A percentile compares a stretch with the other conserved stretches of the same genome.
Conservation (phyloP, 2,329 filamentous ascomycete species). For the Zelopaecilomyces penicillatus region DNA sequence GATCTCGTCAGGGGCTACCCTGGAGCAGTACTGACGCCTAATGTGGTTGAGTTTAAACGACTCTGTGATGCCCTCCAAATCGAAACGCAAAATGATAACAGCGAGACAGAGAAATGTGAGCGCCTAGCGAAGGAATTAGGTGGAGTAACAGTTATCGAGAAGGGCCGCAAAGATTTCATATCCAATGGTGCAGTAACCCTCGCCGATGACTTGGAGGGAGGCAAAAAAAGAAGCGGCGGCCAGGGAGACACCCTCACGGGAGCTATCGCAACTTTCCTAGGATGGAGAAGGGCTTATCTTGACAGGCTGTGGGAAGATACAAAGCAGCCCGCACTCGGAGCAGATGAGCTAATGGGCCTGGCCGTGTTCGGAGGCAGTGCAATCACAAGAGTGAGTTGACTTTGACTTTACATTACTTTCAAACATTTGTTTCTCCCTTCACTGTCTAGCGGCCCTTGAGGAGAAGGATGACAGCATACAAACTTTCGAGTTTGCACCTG, state of each 20-base stretch:
- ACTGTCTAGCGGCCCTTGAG: neutral
- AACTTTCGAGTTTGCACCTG: neutral
- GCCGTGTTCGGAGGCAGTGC: constrained; percentile 81
- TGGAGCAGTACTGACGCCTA: constrained; percentile 84
- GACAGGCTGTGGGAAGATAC: constrained; percentile 66
- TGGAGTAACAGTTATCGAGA: constrained; percentile 86
- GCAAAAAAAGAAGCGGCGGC: constrained; percentile 82
- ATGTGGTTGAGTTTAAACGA: constrained; percentile 84
- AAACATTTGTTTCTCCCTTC: neutral
- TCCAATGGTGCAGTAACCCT: constrained; percentile 71
- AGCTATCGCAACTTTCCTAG: constrained; percentile 77
- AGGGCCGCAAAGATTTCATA: constrained; percentile 75
- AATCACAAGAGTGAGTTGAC: constrained; percentile 63
- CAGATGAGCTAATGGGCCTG: constrained; percentile 59
- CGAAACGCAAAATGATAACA: constrained; percentile 30
- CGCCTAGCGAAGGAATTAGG: constrained; percentile 65
- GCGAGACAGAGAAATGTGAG: constrained; percentile 46
- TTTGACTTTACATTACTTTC: neutral
- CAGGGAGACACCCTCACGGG: constrained; percentile 95
- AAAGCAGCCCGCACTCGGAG: constrained; percentile 31
- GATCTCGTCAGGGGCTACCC: constrained; percentile 72
- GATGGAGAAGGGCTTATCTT: constrained; percentile 80
- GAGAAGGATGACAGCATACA: neutral
- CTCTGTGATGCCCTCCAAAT: constrained; percentile 69
- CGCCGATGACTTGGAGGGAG: constrained; percentile 68